phyloP scores from a whole-genome alignment of 192 early-diverging fungal genomes.

The Entophlyctis luteolus region DNA sequence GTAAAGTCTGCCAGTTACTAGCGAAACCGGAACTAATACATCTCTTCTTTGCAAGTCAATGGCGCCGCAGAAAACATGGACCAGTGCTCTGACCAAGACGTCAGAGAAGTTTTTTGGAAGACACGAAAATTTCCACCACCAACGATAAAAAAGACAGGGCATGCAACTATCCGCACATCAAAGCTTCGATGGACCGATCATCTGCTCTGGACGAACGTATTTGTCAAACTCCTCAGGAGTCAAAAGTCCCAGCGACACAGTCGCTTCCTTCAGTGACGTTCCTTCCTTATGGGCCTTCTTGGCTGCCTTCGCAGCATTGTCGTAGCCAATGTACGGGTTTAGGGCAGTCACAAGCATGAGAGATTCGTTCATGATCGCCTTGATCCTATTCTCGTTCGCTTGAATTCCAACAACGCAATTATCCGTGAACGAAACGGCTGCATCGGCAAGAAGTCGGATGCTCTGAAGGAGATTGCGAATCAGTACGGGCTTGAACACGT shows the following conservation, averaged over 20 bases:
- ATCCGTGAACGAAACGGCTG: conserved; percentile 84
- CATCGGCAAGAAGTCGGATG: conserved; percentile 80
- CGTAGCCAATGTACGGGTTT: conserved; percentile 92
- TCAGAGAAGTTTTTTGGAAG: too few relatives aligned
- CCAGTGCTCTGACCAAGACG: too few relatives aligned
- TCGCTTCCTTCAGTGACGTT: conserved; percentile 86
- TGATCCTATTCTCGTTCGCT: conserved; percentile 89
- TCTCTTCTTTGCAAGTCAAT: too few relatives aligned
- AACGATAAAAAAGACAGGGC: too few relatives aligned
- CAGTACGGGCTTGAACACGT: conserved; percentile 99
- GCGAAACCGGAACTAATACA: too few relatives aligned
- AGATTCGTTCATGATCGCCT: conserved; percentile 80
- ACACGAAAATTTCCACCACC: too few relatives aligned
- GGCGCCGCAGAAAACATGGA: too few relatives aligned
- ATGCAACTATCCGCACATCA: too few relatives aligned
- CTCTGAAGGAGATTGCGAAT: conserved; percentile 97
- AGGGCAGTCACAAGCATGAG: conserved; percentile 98
- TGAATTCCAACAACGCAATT: conserved; percentile 95
- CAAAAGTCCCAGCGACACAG: conserved; percentile 78
- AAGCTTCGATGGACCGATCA: conserved; percentile 46
- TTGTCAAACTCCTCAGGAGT: conserved; percentile 90
- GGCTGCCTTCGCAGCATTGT: conserved; percentile 84
- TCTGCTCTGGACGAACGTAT: conserved; percentile 86
- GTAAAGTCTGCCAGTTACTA: too few relatives aligned
- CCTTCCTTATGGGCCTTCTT: conserved; percentile 98